Base-by-base conservation (phyloP, 78 protist genomes). In the Dictyostelium citrinum region DNA sequence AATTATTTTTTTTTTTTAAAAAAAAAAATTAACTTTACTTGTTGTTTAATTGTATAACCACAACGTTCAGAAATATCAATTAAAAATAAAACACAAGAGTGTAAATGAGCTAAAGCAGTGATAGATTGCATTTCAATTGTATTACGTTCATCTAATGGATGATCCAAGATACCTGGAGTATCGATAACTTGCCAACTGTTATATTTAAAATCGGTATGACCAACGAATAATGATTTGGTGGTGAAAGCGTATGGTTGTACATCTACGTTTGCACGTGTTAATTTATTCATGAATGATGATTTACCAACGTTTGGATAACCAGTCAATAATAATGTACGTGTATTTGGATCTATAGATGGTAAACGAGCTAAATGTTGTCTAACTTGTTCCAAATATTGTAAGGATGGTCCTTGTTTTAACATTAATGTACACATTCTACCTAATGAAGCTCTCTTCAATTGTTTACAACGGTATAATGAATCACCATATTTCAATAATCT, bases 231-330 rank as follows among this genome's bases (percentile, higher is more conserved):
- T 51, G 99, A 99, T 95, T 99, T 98, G 12, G 99, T 99, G 17
- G 99, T 99, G 97, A 99, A 99, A 14, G 99, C 99, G 91, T 99
- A 99, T 39, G 99, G 99, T 92, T 99, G 99, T 7, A 99, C 99
- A n/a, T 99, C 99, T 39, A 98, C 99, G 29, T 99, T 96, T 14
- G 99, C 99, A 10, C 99, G 95, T 3, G 99, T 98, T 43, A 99
- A 79, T 81, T 91, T 93, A 97, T 99, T 99, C 97, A 99, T 97
- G 82, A 99, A 98, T 24, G 97, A 77, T 16, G 98, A 95, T 95
- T 99, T 99, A 67, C 99, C 99, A 29, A 99, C 99, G 84, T 99
- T 99, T 80, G 99, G 99, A 95, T 95, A 95, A 39, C 99, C 99
- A 20, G 95, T 71, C 68, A 98, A 29, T 14, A 99, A 70, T n/a